phyloP scores from a whole-genome alignment of 257 asterid species.

The Eucommia ulmoides region DNA sequence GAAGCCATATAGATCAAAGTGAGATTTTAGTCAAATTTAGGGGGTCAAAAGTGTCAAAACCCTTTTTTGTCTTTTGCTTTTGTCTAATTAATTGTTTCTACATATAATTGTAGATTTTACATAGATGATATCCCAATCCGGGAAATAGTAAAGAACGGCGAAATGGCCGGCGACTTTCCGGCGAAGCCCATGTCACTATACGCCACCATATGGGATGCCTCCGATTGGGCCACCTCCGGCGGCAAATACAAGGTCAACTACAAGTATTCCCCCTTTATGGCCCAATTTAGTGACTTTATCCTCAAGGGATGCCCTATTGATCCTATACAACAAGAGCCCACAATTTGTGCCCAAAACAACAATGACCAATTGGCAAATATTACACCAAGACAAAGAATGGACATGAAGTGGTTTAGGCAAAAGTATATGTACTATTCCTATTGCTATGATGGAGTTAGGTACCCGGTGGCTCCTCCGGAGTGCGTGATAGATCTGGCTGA shows the following conservation, averaged over 20 bases:
- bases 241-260: conserved; percentile 68
- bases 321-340: conserved; percentile 51
- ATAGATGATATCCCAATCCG: conserved; percentile 74
- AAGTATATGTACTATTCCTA: conserved; percentile 73
- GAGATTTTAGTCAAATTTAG: too few species aligned
- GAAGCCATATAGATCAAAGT: too few species aligned
- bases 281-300: conserved; percentile 63
- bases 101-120: conserved; percentile 77
- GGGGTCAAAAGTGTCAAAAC: too few species aligned
- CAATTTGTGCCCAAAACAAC: conserved; percentile 13
- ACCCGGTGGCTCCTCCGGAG: conserved; percentile 49
- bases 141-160: conserved; percentile 46
- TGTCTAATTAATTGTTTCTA: too few species aligned
- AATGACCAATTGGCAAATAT: conserved; percentile 24
- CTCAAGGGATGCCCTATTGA: conserved; percentile 67
- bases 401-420: conserved; percentile 51
- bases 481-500: conserved; percentile 52
- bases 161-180: conserved; percentile 83
- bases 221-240: conserved; percentile 96
- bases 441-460: conserved; percentile 58
- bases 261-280: conserved; percentile 81
- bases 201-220: conserved; percentile 96
- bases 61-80: not conserved
- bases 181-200: conserved; percentile 83
- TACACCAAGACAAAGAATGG: conserved; percentile 32